Evolutionary conservation across 352 stramenopile species (phyloP).

Genomic region (Lagenidium giganteum): DNA sequence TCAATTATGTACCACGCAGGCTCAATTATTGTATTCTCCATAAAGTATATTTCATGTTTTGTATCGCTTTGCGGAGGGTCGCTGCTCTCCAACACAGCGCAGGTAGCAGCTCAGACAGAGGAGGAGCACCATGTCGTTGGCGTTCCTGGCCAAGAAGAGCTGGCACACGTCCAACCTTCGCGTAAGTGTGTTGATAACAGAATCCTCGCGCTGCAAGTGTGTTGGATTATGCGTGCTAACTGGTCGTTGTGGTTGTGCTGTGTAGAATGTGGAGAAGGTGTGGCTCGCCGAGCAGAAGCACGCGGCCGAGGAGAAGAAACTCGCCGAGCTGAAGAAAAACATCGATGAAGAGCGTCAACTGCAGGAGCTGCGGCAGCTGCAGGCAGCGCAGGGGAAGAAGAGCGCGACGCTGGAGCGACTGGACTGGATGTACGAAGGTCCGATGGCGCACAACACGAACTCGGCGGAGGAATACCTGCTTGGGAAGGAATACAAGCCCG

Average conservation of each 20-base stretch:
- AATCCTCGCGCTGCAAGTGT: slow-evolving; percentile 7
- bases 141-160: slow-evolving; percentile 96
- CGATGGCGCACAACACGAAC: slow-evolving; percentile 64
- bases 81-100: no score
- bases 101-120: background rate
- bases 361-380: slow-evolving; percentile 92
- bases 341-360: slow-evolving; percentile 95
- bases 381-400: slow-evolving; percentile 84
- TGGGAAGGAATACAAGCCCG: slow-evolving; percentile 83
- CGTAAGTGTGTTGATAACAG: slow-evolving; percentile 26
- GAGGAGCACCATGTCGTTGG: slow-evolving; percentile 70
- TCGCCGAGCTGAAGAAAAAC: slow-evolving; percentile 94
- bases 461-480: slow-evolving; percentile 91
- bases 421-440: slow-evolving; percentile 97
- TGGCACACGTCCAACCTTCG: slow-evolving; percentile 95
- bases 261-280: slow-evolving; percentile 96
- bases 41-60: no score
- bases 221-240: background rate
- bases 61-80: no score
- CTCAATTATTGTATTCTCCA: no score
- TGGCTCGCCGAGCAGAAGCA: slow-evolving; percentile 96
- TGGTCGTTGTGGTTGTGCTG: background rate
- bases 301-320: slow-evolving; percentile 90
- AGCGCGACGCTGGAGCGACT: slow-evolving; percentile 74
- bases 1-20: no score